Evolutionary conservation across 768 basidiomycete genomes (phyloP).

Genomic region (Mycena alexandri): DNA sequence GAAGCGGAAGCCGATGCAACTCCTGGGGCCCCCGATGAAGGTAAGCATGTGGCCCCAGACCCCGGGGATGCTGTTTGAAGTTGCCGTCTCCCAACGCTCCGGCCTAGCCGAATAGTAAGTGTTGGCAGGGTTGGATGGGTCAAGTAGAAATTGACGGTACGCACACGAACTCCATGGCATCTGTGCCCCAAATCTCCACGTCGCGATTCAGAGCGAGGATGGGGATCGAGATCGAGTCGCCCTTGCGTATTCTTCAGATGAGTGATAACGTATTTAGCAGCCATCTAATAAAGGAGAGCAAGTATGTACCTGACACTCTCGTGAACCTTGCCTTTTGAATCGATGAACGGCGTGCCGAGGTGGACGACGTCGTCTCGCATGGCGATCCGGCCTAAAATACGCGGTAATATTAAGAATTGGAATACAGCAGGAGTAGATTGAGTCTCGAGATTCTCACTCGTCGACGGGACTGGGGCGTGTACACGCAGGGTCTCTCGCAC

Average conservation of each 20-base stretch:
- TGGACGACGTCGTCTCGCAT: slow-evolving; percentile 7
- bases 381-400: not conserved
- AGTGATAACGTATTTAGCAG: not conserved
- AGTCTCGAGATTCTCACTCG: too few species aligned
- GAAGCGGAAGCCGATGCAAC: slow-evolving; percentile 51
- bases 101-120: slow-evolving; percentile 45
- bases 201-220: slow-evolving; percentile 12
- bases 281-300: not conserved
- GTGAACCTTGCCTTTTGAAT: not conserved
- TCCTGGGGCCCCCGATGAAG: slow-evolving; percentile 58
- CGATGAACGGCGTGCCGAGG: not conserved
- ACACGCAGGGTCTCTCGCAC: slow-evolving; percentile 12
- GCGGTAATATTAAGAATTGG: too few species aligned
- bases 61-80: slow-evolving; percentile 50
- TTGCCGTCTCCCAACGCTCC: slow-evolving; percentile 55
- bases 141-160: not conserved
- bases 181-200: slow-evolving; percentile 1
- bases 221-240: not conserved
- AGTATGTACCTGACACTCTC: not conserved
- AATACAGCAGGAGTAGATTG: too few species aligned
- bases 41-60: slow-evolving; percentile 54
- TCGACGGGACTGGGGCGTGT: slow-evolving; percentile 1
- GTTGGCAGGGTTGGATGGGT: too few species aligned
- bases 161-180: slow-evolving; percentile 10
- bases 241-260: not conserved